Evolutionary conservation across 768 basidiomycete genomes (phyloP).

Genomic region (Phlebiopsis flavidoalba): DNA sequence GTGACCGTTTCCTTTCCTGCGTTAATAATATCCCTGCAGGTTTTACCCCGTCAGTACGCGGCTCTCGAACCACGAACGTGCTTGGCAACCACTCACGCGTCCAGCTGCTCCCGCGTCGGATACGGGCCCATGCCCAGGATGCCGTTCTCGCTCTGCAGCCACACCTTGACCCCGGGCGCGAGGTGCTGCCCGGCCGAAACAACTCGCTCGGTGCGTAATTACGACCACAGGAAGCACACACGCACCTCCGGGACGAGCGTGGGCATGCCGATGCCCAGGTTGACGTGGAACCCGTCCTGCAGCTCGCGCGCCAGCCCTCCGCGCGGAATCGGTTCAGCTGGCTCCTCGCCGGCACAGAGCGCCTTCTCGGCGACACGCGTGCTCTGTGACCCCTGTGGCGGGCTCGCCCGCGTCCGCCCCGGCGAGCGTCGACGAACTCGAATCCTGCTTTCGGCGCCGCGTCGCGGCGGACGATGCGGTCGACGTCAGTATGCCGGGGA

Average conservation of each 20-base stretch:
- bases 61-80: not conserved
- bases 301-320: conserved; percentile 82
- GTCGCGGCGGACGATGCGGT: conserved; percentile 83
- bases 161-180: conserved; percentile 70
- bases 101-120: conserved; percentile 72
- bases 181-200: conserved; percentile 35
- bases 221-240: not conserved
- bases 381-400: conserved; percentile 29
- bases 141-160: conserved; percentile 90
- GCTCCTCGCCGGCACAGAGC: conserved; percentile 40
- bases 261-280: conserved; percentile 89
- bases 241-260: conserved; percentile 73
- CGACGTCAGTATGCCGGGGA: conserved; percentile 84
- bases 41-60: not conserved
- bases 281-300: conserved; percentile 83
- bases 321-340: conserved; percentile 73
- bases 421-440: conserved; percentile 69
- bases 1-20: conserved; percentile 96
- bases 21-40: conserved; percentile 78
- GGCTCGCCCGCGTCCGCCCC: conserved; percentile 14
- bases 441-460: conserved; percentile 70
- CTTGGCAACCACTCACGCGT: conserved; percentile 53
- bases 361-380: conserved; percentile 38
- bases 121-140: conserved; percentile 90
- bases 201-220: not conserved